These are phyloP conservation scores for Scheffersomyces quercinus DNA, from an alignment of 1,139 yeast species.

Conservation along the genomic window DNA sequence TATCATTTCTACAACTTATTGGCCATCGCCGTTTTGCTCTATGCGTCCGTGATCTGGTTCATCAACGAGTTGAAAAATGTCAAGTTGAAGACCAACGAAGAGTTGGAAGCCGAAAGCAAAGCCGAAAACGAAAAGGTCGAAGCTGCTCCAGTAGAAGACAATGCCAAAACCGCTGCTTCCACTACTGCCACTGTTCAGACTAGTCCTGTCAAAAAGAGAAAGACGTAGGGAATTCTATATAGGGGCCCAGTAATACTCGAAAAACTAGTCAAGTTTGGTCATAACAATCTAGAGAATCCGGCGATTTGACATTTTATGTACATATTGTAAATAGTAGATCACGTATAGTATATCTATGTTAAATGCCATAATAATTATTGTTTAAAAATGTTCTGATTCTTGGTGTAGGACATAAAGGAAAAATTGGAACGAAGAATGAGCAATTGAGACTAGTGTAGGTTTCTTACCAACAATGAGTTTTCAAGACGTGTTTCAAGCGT, in stretches of 20 bases:
- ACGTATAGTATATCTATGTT: too few species aligned
- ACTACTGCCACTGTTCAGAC: neutral
- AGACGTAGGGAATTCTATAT: constrained; percentile 6
- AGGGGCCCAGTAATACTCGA: too few species aligned
- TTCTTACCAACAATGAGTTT: constrained; percentile 29
- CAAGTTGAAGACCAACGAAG: constrained; percentile 45
- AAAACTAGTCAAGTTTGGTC: too few species aligned
- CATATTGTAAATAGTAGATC: too few species aligned
- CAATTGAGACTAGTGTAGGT: too few species aligned
- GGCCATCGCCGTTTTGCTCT: constrained; percentile 66
- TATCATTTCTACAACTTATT: constrained; percentile 78
- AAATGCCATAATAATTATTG: too few species aligned
- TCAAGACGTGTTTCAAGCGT: constrained; percentile 32
- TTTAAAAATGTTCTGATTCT: too few species aligned
- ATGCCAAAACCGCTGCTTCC: neutral
- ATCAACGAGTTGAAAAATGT: constrained; percentile 63
- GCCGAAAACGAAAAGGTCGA: constrained; percentile 1
- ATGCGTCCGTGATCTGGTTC: constrained; percentile 88
- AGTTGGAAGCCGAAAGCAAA: constrained; percentile 21
- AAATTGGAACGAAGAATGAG: too few species aligned
- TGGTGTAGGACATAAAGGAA: too few species aligned
- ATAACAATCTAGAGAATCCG: too few species aligned
- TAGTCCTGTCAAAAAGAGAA: constrained; percentile 14
- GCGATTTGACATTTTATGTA: too few species aligned
- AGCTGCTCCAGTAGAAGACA: constrained; percentile 1